Base-by-base conservation (phyloP, 129 eudicot genomes). In the Gnaphalium uliginosum region DNA sequence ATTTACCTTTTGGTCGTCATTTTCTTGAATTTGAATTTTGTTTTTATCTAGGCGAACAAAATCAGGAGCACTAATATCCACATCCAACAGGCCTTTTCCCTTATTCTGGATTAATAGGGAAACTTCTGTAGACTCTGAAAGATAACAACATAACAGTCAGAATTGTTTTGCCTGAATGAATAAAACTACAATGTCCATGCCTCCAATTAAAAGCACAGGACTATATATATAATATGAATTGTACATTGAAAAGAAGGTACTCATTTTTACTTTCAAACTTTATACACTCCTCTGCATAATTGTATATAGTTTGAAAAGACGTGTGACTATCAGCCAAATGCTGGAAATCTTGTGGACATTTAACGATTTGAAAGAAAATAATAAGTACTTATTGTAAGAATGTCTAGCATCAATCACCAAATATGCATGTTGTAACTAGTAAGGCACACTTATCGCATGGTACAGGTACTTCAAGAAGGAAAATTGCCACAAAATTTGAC, bases 101-200 rank as follows among this genome's bases (percentile, higher is more conserved):
- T 84, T 89, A 78, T 92, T 92, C 71, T 86, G 93, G 68, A 92
- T 86, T 79, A 87, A 69, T 78, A 92, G 92, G 35, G 92, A 90
- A 75, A 92, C 92, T 50, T 86, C 85, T 17, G 96, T 92, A 71
- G 92, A 89, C 29, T 92, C 98, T 89, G 89, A 61, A 61, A 73
- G 63, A 76, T 32, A 33, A 80, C 17, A 73, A 77, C 54, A 68
- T 24, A 64, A 61, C 69, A 66, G 61, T 58, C 51, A 51, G 43
- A 18, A 54, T 24, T 60, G 62, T 59, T 21, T 72, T n/a, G 17
- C 22, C 11, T 25, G 24, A 67, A 50, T 25, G 24, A 67, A 50
- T 41, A 25, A 8, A 24, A 5, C 13, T 30, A 33, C 37, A 76
- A 56, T 30, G 21, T 67, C 43, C 23, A 33, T 24, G 22, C 39